Evolutionary conservation across 495 filamentous ascomycete genomes (phyloP), one percentile per base, ranked within the genome.

Genomic region (Choiromyces venosus): DNA sequence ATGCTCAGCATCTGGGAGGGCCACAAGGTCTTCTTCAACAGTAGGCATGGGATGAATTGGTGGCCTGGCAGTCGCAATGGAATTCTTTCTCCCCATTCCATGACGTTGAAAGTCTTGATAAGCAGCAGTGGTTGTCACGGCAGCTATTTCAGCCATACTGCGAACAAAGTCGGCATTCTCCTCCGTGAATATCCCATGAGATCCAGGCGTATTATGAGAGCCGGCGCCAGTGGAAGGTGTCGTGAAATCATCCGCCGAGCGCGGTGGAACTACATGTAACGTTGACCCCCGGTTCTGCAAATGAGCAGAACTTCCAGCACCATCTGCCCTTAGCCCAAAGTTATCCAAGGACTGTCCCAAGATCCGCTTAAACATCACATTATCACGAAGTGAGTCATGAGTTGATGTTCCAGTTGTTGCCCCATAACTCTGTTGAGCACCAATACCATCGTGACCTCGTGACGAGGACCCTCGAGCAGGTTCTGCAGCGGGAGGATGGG

Each of bases 361-460:
- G 69, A 98, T 95, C 65, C 93, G 90, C 82, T 96, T 97, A 82
- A 98, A 99, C 25, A 98, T 84, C 72, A 92, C 88, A 46, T 92
- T 91, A 71, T 97, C 93, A 38, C 93, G 91, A 75, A 97, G 88
- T 44, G 78, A 72, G 35, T 44, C 69, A 67, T 65, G 42, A 37
- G 35, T 84, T 83, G n/a, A 69, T 44, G 35, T 82, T 82, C 66
- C 82, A 82, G 42, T 78, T 70, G 38, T 75, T 79, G 36, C 73
- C 40, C 52, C 52, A 61, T 61, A 61, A 39, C 56, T 73, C 46
- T 72, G 69, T 2, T 72, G 21, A 61, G 79, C 77, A 61, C 68
- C 70, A 35, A 65, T 44, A 21, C 69, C 73, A 65, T 81, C 79
- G 18, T 76, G 78, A 14, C 77, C 73, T 56, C 77, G 73, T 65